phyloP scores from a whole-genome alignment of 1,284 basidiomycete species.

The Ceratobasidium sp. region DNA sequence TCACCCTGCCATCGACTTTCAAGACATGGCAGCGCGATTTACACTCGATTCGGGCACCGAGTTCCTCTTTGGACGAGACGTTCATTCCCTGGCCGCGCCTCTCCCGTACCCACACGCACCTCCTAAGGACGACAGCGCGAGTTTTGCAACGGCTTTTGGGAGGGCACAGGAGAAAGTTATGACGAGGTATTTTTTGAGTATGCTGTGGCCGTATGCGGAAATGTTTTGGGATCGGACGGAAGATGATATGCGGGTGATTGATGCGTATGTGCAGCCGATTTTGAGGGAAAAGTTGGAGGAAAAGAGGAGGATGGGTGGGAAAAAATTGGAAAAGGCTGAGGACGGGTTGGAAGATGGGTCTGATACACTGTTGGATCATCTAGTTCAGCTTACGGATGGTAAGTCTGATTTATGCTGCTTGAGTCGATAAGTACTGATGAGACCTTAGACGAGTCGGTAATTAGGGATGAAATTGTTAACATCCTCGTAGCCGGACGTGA shows the following conservation, averaged over 20 bases:
- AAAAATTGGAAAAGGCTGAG: conserved; percentile 42
- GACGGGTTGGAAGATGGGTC: conserved; percentile 54
- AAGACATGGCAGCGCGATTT: conserved; percentile 77
- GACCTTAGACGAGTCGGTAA: neutral
- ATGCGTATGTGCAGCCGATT: conserved; percentile 72
- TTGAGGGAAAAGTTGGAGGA: conserved; percentile 67
- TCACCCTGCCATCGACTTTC: conserved; percentile 61
- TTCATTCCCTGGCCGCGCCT: conserved; percentile 8
- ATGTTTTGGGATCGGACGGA: conserved; percentile 70
- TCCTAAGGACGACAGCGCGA: neutral
- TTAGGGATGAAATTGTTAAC: conserved; percentile 27
- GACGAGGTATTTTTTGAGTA: conserved; percentile 60
- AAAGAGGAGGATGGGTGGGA: conserved; percentile 54
- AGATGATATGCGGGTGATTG: conserved; percentile 67
- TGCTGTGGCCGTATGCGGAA: conserved; percentile 68
- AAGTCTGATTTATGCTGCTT: neutral
- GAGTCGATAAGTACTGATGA: no score
- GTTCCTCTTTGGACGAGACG: conserved; percentile 44
- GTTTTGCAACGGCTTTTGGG: conserved; percentile 73
- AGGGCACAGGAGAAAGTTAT: conserved; percentile 70
- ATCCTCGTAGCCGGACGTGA: conserved; percentile 35
- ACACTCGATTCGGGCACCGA: conserved; percentile 51
- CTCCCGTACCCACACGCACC: neutral
- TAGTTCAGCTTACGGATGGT: conserved; percentile 54
- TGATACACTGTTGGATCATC: conserved; percentile 74